Base-by-base conservation (phyloP, 2,329 filamentous ascomycete species). In the Fusarium verticillioides region DNA sequence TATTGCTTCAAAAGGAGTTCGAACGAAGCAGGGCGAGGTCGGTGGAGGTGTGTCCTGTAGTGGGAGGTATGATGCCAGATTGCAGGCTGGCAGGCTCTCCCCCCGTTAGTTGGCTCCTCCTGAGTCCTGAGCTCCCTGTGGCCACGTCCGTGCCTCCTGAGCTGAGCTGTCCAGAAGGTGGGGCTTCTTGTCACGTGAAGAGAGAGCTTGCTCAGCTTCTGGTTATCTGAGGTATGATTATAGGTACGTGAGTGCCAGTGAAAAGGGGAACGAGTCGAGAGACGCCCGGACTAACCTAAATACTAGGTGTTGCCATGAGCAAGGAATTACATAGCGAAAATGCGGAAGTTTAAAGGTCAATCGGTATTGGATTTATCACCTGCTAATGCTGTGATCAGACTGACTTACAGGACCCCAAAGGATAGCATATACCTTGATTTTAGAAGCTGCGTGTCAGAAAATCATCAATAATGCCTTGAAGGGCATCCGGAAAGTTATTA, bases 1-100 rank as follows among this genome's bases (percentile, higher is more conserved):
- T 77, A 78, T 70, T 78, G 75, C 73, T 75, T 77, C 70, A 66
- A 62, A 54, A 53, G 61, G 65, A 72, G 46, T 49, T 49, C 28
- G 62, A 64, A 67, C 63, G 68, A 77, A 73, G 70, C 73, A 75
- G 72, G 75, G 72, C 76, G 62, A 74, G 70, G 61, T 72, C 68
- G 66, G 69, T 67, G 68, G 73, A 69, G 66, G 75, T 74, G 61
- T 73, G 75, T 76, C 70, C 75, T 76, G 66, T 70, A 37, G 36
- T 75, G 72, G 67, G 75, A 80, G 78, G 75, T 82, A 81, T 83
- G 82, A 84, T 84, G 83, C 83, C 83, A 85, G 83, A 84, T 85
- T 84, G 83, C 83, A 84, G 78, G 79, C 81, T 72, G 56, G 66
- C 74, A 66, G 70, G 70, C 72, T 69, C 19, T 18, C 34, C 34